Conservation (phyloP, 2,329 filamentous ascomycete genomes). For the Trichoderma sp. region DNA sequence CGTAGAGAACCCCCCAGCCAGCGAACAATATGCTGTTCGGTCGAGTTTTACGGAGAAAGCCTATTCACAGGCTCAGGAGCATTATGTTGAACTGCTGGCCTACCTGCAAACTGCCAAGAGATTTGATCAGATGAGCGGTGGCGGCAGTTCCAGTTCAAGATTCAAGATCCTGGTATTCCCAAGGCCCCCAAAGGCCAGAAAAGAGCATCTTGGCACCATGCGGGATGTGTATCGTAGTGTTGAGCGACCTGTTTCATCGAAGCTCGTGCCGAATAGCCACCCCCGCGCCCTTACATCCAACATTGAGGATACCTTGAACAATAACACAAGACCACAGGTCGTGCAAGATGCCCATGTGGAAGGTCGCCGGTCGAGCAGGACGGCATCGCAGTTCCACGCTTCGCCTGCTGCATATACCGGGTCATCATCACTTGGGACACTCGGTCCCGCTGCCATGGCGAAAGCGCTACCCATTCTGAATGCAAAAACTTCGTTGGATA, state of each 20-base stretch:
- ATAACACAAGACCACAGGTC: not conserved
- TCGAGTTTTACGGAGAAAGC: constrained; percentile 64
- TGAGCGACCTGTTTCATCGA: not conserved
- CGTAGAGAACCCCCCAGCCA: not conserved
- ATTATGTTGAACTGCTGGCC: constrained; percentile 68
- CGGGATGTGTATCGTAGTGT: not conserved
- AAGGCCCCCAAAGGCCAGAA: constrained; percentile 44
- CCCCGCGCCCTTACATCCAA: constrained; percentile 2
- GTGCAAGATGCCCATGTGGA: not conserved
- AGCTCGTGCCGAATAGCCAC: not conserved
- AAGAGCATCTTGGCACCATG: not conserved
- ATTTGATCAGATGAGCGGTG: constrained; percentile 39
- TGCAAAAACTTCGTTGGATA: constrained; percentile 66
- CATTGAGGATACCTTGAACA: not conserved
- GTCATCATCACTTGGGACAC: not conserved
- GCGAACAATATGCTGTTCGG: constrained; percentile 18
- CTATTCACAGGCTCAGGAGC: constrained; percentile 66
- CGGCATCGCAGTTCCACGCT: not conserved
- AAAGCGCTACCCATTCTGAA: constrained; percentile 44
- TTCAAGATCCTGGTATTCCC: constrained; percentile 56
- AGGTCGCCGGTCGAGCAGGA: not conserved
- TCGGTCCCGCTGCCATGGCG: constrained; percentile 18
- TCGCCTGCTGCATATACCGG: not conserved
- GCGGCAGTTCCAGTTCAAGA: constrained; percentile 38
- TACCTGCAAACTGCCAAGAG: constrained; percentile 62